Conservation (phyloP, 768 basidiomycete species). For the Arthromyces matolae region DNA sequence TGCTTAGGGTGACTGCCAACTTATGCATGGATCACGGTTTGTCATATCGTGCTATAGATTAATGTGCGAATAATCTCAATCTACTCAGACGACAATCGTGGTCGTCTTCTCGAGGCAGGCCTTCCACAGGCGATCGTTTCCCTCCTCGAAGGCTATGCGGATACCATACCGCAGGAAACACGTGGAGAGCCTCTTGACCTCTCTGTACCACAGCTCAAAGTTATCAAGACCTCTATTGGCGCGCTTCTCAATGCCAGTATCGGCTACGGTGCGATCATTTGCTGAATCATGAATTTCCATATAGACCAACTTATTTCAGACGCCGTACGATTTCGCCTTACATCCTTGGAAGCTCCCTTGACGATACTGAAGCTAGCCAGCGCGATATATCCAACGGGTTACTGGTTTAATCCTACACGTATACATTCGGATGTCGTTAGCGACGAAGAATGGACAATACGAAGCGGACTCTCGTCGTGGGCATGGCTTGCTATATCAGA, state of each 20-base stretch:
- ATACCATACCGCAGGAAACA: conserved; percentile 35
- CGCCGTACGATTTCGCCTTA: conserved; percentile 63
- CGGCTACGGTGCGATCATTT: conserved; percentile 56
- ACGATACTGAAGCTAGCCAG: conserved; percentile 67
- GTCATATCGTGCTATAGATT: conserved; percentile 17
- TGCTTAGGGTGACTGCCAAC: conserved; percentile 79
- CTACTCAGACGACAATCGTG: conserved; percentile 72
- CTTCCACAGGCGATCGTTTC: conserved; percentile 65
- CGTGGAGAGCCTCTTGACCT: conserved; percentile 43
- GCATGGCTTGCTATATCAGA: conserved; percentile 74
- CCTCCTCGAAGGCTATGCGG: conserved; percentile 66
- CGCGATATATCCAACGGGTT: conserved; percentile 68
- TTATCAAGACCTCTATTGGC: conserved; percentile 76
- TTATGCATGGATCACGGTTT: conserved; percentile 80
- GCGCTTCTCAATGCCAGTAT: conserved; percentile 76
- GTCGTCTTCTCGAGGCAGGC: conserved; percentile 62
- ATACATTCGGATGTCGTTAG: conserved; percentile 21
- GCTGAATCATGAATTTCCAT: background rate
- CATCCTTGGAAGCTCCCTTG: conserved; percentile 62
- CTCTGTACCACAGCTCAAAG: conserved; percentile 59
- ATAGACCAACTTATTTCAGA: conserved; percentile 53
- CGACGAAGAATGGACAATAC: conserved; percentile 61
- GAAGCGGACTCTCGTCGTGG: conserved; percentile 68
- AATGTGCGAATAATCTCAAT: conserved; percentile 4
- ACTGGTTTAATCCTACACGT: conserved; percentile 45